Evolutionary conservation across 2,329 filamentous ascomycete genomes (phyloP).

Genomic region (Remersonia thermophila): DNA sequence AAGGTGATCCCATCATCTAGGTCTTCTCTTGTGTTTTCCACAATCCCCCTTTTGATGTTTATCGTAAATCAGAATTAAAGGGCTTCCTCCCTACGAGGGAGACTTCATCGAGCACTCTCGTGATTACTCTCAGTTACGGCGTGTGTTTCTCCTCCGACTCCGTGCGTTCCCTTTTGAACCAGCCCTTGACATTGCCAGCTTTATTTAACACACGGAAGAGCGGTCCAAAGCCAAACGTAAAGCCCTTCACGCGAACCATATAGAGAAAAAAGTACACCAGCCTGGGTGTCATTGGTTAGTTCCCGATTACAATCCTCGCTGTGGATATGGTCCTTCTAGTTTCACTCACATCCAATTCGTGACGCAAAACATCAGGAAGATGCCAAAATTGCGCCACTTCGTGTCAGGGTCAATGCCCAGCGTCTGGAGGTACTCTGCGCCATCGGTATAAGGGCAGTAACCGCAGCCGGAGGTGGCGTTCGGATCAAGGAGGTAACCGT

Average conservation of each 20-base stretch:
- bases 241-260: slow-evolving; percentile 19
- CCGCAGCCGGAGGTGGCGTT: slow-evolving; percentile 50
- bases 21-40: too few relatives aligned
- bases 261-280: slow-evolving; percentile 22
- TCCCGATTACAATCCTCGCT: neutral
- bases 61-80: too few relatives aligned
- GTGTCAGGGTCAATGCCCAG: slow-evolving; percentile 50
- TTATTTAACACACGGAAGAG: slow-evolving; percentile 12
- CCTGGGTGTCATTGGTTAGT: slow-evolving; percentile 5
- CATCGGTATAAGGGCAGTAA: slow-evolving; percentile 50
- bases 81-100: too few relatives aligned
- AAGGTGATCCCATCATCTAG: too few relatives aligned
- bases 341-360: slow-evolving; percentile 44
- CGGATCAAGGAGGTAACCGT: slow-evolving; percentile 46
- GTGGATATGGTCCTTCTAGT: neutral
- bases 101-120: too few relatives aligned
- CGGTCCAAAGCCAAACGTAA: slow-evolving; percentile 18
- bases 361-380: slow-evolving; percentile 49
- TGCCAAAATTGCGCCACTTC: slow-evolving; percentile 55
- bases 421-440: slow-evolving; percentile 45
- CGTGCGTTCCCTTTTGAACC: slow-evolving; percentile 5
- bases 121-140: too few relatives aligned
- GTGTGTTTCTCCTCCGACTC: neutral
- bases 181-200: slow-evolving; percentile 8
- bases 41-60: too few relatives aligned